Evolutionary conservation across 345 rosid genomes (phyloP).

Genomic region (Linum trigynum): DNA sequence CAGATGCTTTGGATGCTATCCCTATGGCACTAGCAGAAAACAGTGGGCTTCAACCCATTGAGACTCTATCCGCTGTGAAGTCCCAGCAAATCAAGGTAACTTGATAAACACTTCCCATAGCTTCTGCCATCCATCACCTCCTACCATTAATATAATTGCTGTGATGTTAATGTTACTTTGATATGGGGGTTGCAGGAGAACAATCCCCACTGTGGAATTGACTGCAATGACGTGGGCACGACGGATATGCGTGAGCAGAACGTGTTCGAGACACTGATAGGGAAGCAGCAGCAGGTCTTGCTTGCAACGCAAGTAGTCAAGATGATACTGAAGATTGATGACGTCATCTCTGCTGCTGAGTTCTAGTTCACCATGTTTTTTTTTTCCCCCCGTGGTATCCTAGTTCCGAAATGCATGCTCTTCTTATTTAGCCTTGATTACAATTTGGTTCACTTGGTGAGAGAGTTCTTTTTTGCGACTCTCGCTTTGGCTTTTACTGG

Average conservation of each 20-base stretch:
- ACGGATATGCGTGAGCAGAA: slow-evolving; percentile 85
- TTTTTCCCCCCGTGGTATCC: too few species aligned
- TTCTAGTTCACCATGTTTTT: background rate
- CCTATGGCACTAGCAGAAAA: slow-evolving; percentile 98
- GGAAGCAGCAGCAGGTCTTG: slow-evolving; percentile 92
- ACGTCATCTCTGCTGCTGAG: slow-evolving; percentile 77
- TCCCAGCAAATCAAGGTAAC: slow-evolving; percentile 83
- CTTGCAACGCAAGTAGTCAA: slow-evolving; percentile 99
- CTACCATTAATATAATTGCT: background rate
- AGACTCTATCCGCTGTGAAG: slow-evolving; percentile 87
- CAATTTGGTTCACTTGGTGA: too few species aligned
- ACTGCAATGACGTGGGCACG: slow-evolving; percentile 94
- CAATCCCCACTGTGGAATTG: slow-evolving; percentile 69
- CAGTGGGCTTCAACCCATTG: slow-evolving; percentile 92
- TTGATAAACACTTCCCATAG: background rate
- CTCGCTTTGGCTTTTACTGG: too few species aligned
- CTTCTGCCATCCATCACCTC: background rate
- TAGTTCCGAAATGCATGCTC: too few species aligned
- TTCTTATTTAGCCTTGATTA: too few species aligned
- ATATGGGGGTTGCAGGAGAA: slow-evolving; percentile 48
- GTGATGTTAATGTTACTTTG: background rate
- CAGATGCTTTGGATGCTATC: slow-evolving; percentile 79
- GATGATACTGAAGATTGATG: slow-evolving; percentile 94
- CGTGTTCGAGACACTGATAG: slow-evolving; percentile 90
- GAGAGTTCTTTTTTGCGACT: too few species aligned